A percentile compares a stretch with the other conserved stretches of the same genome.
These are phyloP conservation scores for Neoscytalidium dimidiatum DNA, from an alignment of 2,329 filamentous ascomycete genomes.

Conservation along the genomic window DNA sequence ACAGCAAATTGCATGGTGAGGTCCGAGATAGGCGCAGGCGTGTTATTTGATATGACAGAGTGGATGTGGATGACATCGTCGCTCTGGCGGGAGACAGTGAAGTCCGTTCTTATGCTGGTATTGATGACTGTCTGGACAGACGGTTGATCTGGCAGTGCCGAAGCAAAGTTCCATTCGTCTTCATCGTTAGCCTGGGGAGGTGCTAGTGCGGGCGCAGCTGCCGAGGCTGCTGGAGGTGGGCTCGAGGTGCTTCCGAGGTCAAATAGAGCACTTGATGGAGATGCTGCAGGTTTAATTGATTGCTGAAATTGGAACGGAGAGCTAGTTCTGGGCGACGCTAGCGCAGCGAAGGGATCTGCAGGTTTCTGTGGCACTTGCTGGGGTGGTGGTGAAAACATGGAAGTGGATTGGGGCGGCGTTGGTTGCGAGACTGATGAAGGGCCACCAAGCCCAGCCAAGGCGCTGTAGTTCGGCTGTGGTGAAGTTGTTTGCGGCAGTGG, in stretches of 20 bases:
- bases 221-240: conserved; percentile 1
- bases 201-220: conserved; percentile 29
- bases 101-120: conserved; percentile 69
- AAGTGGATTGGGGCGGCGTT: conserved; percentile 47
- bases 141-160: conserved; percentile 70
- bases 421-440: conserved; percentile 41
- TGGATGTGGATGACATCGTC: conserved; percentile 65
- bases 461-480: conserved; percentile 57
- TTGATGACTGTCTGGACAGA: conserved; percentile 70
- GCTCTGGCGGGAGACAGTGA: conserved; percentile 65
- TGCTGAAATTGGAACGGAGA: conserved; percentile 53
- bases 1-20: conserved; percentile 92
- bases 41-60: conserved; percentile 83
- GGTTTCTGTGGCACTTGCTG: conserved; percentile 36
- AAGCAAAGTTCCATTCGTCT: conserved; percentile 94
- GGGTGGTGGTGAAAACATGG: conserved; percentile 40
- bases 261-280: conserved; percentile 34
- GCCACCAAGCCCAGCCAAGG: conserved; percentile 55
- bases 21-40: conserved; percentile 69
- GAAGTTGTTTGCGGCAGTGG: conserved; percentile 44
- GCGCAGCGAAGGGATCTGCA: conserved; percentile 63
- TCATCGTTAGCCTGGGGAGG: conserved; percentile 93
- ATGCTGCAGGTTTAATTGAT: conserved; percentile 38
- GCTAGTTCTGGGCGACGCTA: conserved; percentile 54
- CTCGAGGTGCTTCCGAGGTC: conserved; percentile 33